These are phyloP conservation scores for Collybiopsis confluens DNA, from an alignment of 768 basidiomycete genomes.

Conservation along the genomic window DNA sequence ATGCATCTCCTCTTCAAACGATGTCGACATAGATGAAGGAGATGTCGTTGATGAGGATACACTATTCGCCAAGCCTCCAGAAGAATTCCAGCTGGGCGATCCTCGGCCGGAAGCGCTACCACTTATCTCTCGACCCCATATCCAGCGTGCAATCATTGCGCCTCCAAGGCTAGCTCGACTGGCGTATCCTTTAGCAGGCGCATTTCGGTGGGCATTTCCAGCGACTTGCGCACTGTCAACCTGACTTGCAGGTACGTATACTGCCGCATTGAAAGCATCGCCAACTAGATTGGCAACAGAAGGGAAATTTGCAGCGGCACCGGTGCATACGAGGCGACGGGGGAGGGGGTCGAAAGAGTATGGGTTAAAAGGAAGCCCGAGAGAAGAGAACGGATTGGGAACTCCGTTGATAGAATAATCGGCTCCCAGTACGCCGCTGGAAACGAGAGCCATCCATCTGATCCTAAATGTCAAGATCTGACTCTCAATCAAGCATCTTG, in stretches of 20 bases:
- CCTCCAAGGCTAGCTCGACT: conserved; percentile 68
- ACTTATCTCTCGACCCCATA: conserved; percentile 60
- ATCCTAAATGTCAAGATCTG: conserved; percentile 80
- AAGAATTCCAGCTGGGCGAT: conserved; percentile 22
- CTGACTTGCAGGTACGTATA: conserved; percentile 71
- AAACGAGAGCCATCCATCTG: conserved; percentile 71
- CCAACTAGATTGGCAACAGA: conserved; percentile 74
- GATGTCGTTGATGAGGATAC: background rate
- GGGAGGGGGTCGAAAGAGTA: conserved; percentile 71
- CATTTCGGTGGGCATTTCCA: conserved; percentile 51
- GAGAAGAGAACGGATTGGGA: conserved; percentile 29
- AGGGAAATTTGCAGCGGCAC: conserved; percentile 83
- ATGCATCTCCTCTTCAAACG: conserved; percentile 78
- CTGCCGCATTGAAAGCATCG: conserved; percentile 79
- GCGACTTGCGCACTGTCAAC: conserved; percentile 72
- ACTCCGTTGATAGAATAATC: background rate
- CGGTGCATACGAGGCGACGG: conserved; percentile 61
- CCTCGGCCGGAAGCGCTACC: background rate
- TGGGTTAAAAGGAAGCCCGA: conserved; percentile 74
- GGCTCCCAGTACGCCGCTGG: conserved; percentile 60
- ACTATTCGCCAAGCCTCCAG: background rate
- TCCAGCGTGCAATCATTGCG: conserved; percentile 82
- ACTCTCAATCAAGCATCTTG: conserved; percentile 79
- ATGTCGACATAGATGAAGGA: conserved; percentile 13
- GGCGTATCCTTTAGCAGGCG: conserved; percentile 66